phyloP scores from a whole-genome alignment of 1,139 yeast species.

The Hansenula anomala region DNA sequence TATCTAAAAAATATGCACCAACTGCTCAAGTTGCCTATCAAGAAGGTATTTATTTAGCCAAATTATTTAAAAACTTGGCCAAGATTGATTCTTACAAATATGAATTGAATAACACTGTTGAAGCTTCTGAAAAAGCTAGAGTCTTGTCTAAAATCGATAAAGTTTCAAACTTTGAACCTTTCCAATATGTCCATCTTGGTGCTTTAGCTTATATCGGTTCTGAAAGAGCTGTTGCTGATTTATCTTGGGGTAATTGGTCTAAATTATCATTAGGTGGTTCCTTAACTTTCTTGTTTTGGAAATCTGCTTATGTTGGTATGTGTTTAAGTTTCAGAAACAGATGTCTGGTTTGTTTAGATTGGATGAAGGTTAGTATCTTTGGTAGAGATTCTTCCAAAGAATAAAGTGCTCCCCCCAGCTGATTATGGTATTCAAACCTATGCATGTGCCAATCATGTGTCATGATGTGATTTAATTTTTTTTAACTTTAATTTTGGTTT shows the following conservation, averaged over 20 bases:
- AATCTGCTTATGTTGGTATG: slow-evolving; percentile 90
- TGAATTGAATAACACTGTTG: slow-evolving; percentile 30
- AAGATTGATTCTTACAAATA: slow-evolving; percentile 60
- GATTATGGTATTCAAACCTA: not conserved
- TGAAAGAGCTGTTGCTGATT: slow-evolving; percentile 91
- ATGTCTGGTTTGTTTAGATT: slow-evolving; percentile 77
- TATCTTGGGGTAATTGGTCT: slow-evolving; percentile 84
- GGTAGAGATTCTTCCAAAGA: slow-evolving; percentile 73
- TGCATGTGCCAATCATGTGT: not conserved
- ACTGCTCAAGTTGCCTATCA: slow-evolving; percentile 98
- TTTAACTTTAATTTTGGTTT: not conserved
- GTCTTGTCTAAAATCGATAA: slow-evolving; percentile 66
- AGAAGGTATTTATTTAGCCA: slow-evolving; percentile 81
- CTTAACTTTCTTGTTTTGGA: slow-evolving; percentile 88
- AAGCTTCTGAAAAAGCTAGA: slow-evolving; percentile 28
- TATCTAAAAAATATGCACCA: slow-evolving; percentile 83
- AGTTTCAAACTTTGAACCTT: slow-evolving; percentile 52
- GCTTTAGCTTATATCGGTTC: slow-evolving; percentile 81
- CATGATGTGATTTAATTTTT: not conserved
- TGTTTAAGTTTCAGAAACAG: slow-evolving; percentile 86
- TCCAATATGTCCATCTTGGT: slow-evolving; percentile 66
- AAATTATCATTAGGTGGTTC: slow-evolving; percentile 80
- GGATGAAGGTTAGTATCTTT: slow-evolving; percentile 81
- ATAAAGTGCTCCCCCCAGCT: not conserved
- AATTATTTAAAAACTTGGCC: slow-evolving; percentile 63